A percentile compares a stretch with the other conserved stretches of the same genome.
Conservation (phyloP, 2,329 filamentous ascomycete species). For the Nemania abortiva region DNA sequence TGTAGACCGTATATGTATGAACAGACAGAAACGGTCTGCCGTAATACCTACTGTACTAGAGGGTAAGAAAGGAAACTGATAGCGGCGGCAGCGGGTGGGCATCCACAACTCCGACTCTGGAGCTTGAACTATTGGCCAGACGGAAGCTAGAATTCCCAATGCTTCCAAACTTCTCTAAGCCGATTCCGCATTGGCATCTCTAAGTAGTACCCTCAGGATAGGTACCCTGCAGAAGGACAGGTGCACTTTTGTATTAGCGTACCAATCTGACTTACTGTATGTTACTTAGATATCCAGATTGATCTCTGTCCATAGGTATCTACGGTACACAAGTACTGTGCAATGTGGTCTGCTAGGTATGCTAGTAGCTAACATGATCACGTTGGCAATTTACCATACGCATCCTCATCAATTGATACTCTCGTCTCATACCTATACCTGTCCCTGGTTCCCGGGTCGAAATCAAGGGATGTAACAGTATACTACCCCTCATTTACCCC, state of each 20-base stretch:
- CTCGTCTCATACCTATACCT: background rate
- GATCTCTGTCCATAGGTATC: background rate
- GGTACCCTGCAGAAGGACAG: background rate
- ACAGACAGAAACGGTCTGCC: background rate
- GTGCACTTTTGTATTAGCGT: conserved; percentile 15
- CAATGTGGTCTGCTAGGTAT: background rate
- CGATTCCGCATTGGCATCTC: conserved; percentile 34
- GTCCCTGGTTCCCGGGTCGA: conserved; percentile 32
- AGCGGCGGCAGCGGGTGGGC: conserved; percentile 11
- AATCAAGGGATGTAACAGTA: conserved; percentile 7
- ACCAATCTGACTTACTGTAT: conserved; percentile 35
- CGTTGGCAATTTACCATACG: background rate
- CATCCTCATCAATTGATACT: background rate
- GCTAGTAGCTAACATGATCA: background rate
- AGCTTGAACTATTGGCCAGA: conserved; percentile 34
- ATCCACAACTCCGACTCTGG: conserved; percentile 38
- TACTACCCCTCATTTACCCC: conserved; percentile 35
- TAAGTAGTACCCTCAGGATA: background rate
- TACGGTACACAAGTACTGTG: background rate
- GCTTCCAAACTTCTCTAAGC: conserved; percentile 15
- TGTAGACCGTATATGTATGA: background rate
- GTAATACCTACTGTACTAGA: too few relatives aligned
- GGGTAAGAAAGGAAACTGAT: conserved; percentile 1
- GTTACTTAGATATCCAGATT: background rate
- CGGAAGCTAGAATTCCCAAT: conserved; percentile 5